Evolutionary conservation across 1,284 basidiomycete species (phyloP).

Genomic region (Ceratobasidium papillatum): DNA sequence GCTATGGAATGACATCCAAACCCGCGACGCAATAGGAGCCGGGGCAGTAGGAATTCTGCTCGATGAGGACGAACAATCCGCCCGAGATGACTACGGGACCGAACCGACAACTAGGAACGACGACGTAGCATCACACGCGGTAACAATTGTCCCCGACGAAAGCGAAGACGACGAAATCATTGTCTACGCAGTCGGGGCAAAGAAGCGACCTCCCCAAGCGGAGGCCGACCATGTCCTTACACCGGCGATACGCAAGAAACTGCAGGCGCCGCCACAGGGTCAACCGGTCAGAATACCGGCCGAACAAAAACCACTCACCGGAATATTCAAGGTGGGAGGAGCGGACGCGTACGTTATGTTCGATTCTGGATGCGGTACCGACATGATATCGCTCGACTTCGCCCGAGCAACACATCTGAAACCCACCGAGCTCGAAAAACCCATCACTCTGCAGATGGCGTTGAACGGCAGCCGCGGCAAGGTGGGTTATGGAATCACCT

Average conservation of each 20-base stretch:
- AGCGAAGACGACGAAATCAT: no score
- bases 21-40: no score
- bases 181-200: no score
- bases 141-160: no score
- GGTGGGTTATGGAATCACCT: background rate
- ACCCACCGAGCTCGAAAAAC: background rate
- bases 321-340: background rate
- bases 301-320: slow-evolving; percentile 12
- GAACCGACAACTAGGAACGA: no score
- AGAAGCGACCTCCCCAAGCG: no score
- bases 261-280: background rate
- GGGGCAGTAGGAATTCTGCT: no score
- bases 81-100: no score
- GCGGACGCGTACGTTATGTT: slow-evolving; percentile 12
- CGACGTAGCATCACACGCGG: no score
- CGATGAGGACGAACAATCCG: no score
- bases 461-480: slow-evolving; percentile 6
- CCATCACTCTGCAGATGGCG: slow-evolving; percentile 18
- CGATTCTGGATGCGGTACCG: slow-evolving; percentile 13
- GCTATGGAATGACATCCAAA: no score
- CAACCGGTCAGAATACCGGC: background rate
- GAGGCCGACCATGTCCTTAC: background rate
- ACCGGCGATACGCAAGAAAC: background rate
- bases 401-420: background rate
- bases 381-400: slow-evolving; percentile 16